Evolutionary conservation across 2,329 filamentous ascomycete species (phyloP).

Genomic region (Apiospora rasikravindrae): DNA sequence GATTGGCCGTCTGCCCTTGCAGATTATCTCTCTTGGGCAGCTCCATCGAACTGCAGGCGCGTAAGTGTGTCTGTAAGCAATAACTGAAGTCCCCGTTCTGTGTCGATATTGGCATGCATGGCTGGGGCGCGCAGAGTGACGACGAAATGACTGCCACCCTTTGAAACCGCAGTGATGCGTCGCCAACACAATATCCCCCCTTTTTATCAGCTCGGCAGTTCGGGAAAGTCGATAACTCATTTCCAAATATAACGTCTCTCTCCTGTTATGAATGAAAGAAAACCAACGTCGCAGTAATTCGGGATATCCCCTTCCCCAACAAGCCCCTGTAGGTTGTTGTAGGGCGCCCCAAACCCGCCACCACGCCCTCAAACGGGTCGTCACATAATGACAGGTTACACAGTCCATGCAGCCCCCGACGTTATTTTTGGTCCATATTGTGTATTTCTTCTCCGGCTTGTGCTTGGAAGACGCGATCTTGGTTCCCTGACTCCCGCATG

Average conservation of each 20-base stretch:
- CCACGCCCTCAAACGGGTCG: not conserved
- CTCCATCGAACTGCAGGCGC: not conserved
- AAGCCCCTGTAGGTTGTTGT: not conserved
- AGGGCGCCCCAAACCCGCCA: not conserved
- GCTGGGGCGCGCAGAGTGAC: not conserved
- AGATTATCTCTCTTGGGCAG: not conserved
- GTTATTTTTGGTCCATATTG: not conserved
- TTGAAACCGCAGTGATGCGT: not conserved
- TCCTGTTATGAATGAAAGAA: not conserved
- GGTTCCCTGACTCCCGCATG: not conserved
- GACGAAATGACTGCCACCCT: not conserved
- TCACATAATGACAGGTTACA: conserved; percentile 6
- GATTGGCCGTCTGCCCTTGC: not conserved
- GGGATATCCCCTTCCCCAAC: not conserved
- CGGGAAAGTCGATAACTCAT: not conserved
- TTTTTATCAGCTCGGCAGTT: not conserved
- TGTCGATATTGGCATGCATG: not conserved
- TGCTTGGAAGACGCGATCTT: not conserved
- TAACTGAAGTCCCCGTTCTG: not conserved
- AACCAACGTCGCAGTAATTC: not conserved
- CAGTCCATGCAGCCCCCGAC: not conserved
- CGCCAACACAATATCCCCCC: not conserved
- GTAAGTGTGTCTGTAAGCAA: not conserved
- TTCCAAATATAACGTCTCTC: not conserved
- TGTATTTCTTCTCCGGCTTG: not conserved